These are phyloP conservation scores for Rhododendron mucronatum DNA, from an alignment of 148 eudicot genomes.

Conservation along the genomic window DNA sequence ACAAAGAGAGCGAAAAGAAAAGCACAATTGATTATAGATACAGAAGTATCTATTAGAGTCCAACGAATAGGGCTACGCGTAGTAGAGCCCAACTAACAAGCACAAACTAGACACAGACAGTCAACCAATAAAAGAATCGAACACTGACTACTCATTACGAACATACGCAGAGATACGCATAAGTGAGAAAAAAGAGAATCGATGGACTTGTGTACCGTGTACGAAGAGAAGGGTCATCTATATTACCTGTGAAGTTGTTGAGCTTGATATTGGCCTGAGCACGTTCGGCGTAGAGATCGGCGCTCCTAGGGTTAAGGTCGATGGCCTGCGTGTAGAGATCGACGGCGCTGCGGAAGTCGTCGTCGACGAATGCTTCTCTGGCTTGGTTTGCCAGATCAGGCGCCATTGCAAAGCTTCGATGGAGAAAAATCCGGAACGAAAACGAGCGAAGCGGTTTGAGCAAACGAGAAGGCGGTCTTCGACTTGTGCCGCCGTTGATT, in stretches of 20 bases:
- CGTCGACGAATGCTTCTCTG: constrained; percentile 18
- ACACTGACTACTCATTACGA: neutral
- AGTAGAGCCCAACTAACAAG: neutral
- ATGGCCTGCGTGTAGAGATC: constrained; percentile 37
- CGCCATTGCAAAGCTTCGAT: neutral
- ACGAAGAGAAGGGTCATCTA: neutral
- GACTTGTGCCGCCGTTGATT: neutral
- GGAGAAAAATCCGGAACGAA: neutral
- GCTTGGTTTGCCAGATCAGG: constrained; percentile 10
- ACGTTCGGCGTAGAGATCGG: constrained; percentile 74
- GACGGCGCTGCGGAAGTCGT: constrained; percentile 9
- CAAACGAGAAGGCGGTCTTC: neutral
- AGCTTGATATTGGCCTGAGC: constrained; percentile 91
- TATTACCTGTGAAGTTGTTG: constrained; percentile 64
- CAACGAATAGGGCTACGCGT: neutral
- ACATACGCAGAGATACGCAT: neutral
- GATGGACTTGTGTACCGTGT: neutral
- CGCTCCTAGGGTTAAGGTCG: constrained; percentile 44
- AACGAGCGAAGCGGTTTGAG: neutral
- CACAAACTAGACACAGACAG: neutral
- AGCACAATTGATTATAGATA: neutral
- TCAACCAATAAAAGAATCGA: neutral
- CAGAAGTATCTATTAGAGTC: neutral
- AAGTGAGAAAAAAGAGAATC: neutral
- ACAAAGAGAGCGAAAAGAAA: neutral